Evolutionary conservation across 805 yeast genomes (phyloP), one percentile per base, ranked within the genome.

Genomic region (Schizosaccharomyces japonicus): DNA sequence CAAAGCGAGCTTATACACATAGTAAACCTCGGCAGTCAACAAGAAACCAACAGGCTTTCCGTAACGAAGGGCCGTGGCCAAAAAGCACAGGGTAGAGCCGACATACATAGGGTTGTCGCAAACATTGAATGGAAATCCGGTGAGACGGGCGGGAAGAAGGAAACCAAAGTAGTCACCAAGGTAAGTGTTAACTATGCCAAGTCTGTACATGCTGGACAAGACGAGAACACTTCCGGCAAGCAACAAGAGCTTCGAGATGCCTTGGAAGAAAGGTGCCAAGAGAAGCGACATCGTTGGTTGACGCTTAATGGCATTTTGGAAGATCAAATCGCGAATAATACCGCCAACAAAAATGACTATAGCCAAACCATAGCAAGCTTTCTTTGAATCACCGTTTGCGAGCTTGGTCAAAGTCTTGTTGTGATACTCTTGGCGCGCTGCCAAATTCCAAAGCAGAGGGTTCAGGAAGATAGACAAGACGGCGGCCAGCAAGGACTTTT

Each of bases 141-240:
- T 78, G 50, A 90, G 94, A 58, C 94, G 72, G 53, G 80, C 73
- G 52, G 77, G 76, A 90, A 87, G 90, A 56, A 90, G 70, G 56
- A 90, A 85, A 1, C 96, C 96, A 63, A 90, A 90, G 65, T 90
- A 92, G 62, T 90, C 98, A 39, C 98, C 98, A n/a, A 90, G 65
- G 58, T 90, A 90, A 8, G 98, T 90, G 23, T 98, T 98, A 11
- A 95, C 87, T 51, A 90, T 74, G 23, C 98, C 98, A 53, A 90
- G 69, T 11, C 79, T 78, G 66, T 75, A 87, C 96, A 90, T 87
- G 21, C 95, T 82, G 28, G 76, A 64, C 29, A 80, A 53, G 2
- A 85, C 96, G 48, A 90, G 71, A 7, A 81, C 62, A 54, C 85
- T 84, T 21, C 98, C 98, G 47, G 68, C 59, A 1, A 61, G 73